phyloP scores from a whole-genome alignment of 345 rosid genomes.

The Lepidium sativum region DNA sequence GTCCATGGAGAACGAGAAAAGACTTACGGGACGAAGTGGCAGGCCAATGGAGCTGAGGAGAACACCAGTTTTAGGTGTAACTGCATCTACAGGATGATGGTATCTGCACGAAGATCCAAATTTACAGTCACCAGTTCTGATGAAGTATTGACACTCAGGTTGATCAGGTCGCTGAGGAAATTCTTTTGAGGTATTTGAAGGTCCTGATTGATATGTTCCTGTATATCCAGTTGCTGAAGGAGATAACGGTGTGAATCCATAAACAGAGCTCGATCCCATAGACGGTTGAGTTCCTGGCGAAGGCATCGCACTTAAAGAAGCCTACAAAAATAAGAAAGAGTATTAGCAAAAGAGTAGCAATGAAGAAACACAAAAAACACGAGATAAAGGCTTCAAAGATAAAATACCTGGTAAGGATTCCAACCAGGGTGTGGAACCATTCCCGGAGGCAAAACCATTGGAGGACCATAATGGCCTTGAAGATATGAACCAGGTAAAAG shows the following conservation, averaged over 20 bases:
- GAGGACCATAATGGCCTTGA: conserved; percentile 62
- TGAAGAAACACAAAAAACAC: not conserved
- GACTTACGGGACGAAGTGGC: conserved; percentile 82
- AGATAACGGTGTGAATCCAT: conserved; percentile 61
- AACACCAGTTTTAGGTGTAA: conserved; percentile 39
- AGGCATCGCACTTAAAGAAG: conserved; percentile 49
- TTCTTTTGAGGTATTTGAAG: conserved; percentile 54
- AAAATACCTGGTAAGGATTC: conserved; percentile 62
- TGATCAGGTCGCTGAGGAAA: conserved; percentile 90
- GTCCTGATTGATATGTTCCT: conserved; percentile 45
- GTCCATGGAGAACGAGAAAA: not conserved
- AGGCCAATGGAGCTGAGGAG: conserved; percentile 72
- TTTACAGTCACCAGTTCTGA: conserved; percentile 92
- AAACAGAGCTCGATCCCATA: conserved; percentile 52
- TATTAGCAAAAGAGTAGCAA: not conserved
- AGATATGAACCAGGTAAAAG: conserved; percentile 58
- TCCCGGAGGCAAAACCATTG: conserved; percentile 56
- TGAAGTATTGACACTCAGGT: conserved; percentile 78
- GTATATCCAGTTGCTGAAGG: conserved; percentile 58
- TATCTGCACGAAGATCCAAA: conserved; percentile 84
- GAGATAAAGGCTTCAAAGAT: not conserved
- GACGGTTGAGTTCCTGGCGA: conserved; percentile 59
- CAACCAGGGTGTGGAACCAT: conserved; percentile 70
- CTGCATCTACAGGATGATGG: conserved; percentile 75
- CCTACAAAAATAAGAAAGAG: conserved; percentile 25